These are phyloP conservation scores for Citropsis articulata DNA, from an alignment of 345 rosid species.

Conservation along the genomic window DNA sequence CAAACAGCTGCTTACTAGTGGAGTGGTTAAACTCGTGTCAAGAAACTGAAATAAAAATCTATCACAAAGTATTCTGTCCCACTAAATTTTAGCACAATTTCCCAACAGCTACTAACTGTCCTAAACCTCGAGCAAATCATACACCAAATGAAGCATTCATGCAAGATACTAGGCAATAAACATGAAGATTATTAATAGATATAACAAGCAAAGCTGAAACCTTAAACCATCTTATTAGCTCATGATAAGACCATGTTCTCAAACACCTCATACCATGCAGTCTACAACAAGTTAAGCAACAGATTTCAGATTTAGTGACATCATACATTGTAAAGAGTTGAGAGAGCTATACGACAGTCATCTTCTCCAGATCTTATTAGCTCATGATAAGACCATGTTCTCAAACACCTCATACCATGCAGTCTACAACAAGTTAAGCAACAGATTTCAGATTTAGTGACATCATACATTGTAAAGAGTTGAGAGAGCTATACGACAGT, in stretches of 20 bases:
- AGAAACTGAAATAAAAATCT: no score
- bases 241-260: background rate
- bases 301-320: background rate
- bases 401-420: background rate
- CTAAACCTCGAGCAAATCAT: background rate
- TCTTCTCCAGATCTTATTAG: slow-evolving; percentile 75
- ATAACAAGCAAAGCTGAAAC: background rate
- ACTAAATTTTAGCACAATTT: background rate
- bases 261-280: background rate
- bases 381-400: no score
- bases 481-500: slow-evolving; percentile 83
- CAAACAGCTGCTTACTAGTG: no score
- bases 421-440: slow-evolving; percentile 4
- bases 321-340: slow-evolving; percentile 87
- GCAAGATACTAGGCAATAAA: background rate
- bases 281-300: slow-evolving; percentile 2
- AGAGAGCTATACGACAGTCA: slow-evolving; percentile 86
- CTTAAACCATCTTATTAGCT: background rate
- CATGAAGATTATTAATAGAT: background rate
- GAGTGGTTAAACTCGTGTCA: no score
- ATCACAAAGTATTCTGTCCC: no score
- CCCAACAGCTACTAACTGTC: background rate
- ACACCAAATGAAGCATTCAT: background rate
- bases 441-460: background rate
- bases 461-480: slow-evolving; percentile 81